A percentile compares a stretch with the other conserved stretches of the same genome.
These are phyloP conservation scores for Starmerella davenportii DNA, from an alignment of 805 yeast genomes.

Conservation along the genomic window DNA sequence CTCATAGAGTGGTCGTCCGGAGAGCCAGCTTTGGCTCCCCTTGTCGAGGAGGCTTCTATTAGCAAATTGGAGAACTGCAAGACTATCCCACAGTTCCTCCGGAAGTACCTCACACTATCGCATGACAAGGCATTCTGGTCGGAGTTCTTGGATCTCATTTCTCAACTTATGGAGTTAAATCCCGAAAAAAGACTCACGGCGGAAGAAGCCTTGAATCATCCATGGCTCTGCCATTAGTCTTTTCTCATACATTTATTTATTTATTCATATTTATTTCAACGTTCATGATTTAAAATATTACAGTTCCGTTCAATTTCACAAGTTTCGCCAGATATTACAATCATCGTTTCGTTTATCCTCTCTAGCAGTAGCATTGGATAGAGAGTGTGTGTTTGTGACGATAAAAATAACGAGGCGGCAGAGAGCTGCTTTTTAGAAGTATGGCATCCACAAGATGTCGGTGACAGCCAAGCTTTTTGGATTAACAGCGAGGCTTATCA, in stretches of 20 bases:
- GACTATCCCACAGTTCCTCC: slow-evolving; percentile 11
- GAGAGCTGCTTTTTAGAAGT: slow-evolving; percentile 33
- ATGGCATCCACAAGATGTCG: slow-evolving; percentile 91
- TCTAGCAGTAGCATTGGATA: neutral
- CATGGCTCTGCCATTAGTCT: slow-evolving; percentile 23
- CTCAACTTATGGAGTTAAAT: slow-evolving; percentile 48
- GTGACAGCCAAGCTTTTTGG: slow-evolving; percentile 84
- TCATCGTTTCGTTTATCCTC: neutral
- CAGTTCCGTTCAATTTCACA: neutral
- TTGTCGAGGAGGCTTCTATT: slow-evolving; percentile 7
- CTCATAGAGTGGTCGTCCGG: neutral
- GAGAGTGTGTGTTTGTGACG: no score
- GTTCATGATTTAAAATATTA: no score
- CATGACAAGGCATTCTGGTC: slow-evolving; percentile 61
- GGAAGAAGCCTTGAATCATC: slow-evolving; percentile 57
- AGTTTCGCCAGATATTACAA: neutral
- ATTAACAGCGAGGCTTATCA: slow-evolving; percentile 86
- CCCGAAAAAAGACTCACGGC: slow-evolving; percentile 60
- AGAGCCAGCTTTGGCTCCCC: slow-evolving; percentile 4
- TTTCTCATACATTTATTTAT: neutral
- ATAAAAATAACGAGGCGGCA: no score
- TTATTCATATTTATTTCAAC: no score
- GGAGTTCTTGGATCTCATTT: slow-evolving; percentile 53
- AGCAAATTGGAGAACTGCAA: slow-evolving; percentile 9
- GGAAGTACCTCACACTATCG: slow-evolving; percentile 7